phyloP scores from a whole-genome alignment of 176 grass and related monocot species.

The Oryza coarctata region DNA sequence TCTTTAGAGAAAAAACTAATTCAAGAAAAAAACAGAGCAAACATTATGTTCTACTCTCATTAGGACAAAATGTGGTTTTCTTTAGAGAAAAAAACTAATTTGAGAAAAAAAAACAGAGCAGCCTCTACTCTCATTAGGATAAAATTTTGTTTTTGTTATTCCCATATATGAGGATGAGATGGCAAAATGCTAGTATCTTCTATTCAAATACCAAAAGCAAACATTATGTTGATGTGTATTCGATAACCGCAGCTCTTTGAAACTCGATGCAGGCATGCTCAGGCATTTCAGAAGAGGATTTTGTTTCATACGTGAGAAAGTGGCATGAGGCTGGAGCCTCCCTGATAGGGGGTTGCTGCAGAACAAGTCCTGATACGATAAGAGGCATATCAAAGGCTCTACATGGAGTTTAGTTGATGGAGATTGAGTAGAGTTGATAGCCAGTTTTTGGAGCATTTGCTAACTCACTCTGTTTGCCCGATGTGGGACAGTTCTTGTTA shows the following conservation, averaged over 20 bases:
- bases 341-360: slow-evolving; percentile 76
- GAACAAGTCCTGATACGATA: slow-evolving; percentile 63
- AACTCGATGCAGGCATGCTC: slow-evolving; percentile 43
- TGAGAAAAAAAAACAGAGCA: too few relatives aligned
- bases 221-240: not conserved
- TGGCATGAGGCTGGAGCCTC: slow-evolving; percentile 77
- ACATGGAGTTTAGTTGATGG: slow-evolving; percentile 32
- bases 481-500: not conserved
- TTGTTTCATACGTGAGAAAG: slow-evolving; percentile 55
- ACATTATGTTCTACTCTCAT: too few relatives aligned
- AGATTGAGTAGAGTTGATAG: not conserved
- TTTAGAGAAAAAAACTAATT: too few relatives aligned
- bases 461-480: not conserved
- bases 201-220: too few relatives aligned
- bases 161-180: too few relatives aligned
- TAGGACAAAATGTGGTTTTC: too few relatives aligned
- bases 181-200: too few relatives aligned
- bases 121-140: too few relatives aligned
- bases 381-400: slow-evolving; percentile 56
- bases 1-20: too few relatives aligned
- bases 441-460: not conserved
- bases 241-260: not conserved
- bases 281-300: slow-evolving; percentile 58
- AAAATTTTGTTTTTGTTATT: too few relatives aligned
- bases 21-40: too few relatives aligned